These are phyloP conservation scores for Eucalyptus cloeziana DNA, from an alignment of 345 rosid genomes.

Conservation along the genomic window DNA sequence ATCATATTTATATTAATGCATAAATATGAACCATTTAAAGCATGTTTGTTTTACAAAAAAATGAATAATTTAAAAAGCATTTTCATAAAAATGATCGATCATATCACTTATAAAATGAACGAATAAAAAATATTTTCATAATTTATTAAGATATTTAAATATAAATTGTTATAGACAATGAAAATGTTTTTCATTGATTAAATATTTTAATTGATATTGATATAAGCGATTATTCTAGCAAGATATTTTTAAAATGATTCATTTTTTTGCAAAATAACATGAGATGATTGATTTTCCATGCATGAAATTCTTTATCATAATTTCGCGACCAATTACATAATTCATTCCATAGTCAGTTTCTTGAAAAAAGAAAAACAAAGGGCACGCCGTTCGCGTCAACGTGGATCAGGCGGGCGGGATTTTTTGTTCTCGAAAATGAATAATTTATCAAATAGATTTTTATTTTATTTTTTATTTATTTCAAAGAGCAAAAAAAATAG, in stretches of 20 bases:
- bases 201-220: too few species aligned
- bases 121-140: too few species aligned
- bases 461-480: too few species aligned
- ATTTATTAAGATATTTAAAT: too few species aligned
- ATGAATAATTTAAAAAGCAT: background rate
- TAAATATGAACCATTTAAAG: background rate
- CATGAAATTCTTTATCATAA: background rate
- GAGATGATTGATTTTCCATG: background rate
- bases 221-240: too few species aligned
- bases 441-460: too few species aligned
- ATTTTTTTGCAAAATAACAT: background rate
- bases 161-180: too few species aligned
- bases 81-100: background rate
- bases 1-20: background rate
- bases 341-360: background rate
- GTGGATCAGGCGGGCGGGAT: background rate
- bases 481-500: too few species aligned
- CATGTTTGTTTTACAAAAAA: rapidly evolving
- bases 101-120: rapidly evolving
- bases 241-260: too few species aligned
- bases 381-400: background rate
- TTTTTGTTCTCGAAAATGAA: too few species aligned
- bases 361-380: background rate
- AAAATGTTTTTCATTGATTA: background rate
- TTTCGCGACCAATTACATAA: background rate